Conservation (phyloP, 2,329 filamentous ascomycete genomes). For the Stromatinia cepivora region DNA sequence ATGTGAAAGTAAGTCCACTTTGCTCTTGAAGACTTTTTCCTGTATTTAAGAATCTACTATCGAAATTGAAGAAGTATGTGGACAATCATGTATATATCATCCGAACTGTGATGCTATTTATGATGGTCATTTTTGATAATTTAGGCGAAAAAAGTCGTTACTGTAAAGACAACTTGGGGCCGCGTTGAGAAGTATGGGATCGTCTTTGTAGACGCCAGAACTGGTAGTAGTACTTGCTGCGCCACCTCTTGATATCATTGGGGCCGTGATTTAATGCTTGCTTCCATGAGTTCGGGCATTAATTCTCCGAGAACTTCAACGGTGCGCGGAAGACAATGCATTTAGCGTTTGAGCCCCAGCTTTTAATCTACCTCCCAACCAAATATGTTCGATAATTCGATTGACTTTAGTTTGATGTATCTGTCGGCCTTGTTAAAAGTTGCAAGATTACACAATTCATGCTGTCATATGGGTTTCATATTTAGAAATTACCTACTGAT, state of each 20-base stretch:
- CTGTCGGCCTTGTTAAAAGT: neutral
- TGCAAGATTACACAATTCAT: neutral
- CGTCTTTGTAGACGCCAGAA: constrained; percentile 13
- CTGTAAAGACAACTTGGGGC: neutral
- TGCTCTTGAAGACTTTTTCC: constrained; percentile 2
- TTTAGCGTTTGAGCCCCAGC: neutral
- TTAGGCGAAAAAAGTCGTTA: neutral
- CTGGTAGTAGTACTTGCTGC: neutral
- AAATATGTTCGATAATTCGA: neutral
- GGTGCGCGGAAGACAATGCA: neutral
- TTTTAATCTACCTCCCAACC: neutral
- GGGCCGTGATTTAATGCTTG: constrained; percentile 20
- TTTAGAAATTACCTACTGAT: neutral
- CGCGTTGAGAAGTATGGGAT: constrained; percentile 14
- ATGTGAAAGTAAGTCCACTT: constrained; percentile 23
- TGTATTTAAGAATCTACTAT: neutral
- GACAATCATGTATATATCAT: neutral
- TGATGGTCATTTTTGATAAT: neutral
- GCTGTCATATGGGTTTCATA: neutral
- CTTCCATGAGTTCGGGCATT: constrained; percentile 20
- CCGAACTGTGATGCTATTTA: neutral
- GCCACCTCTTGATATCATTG: constrained; percentile 12
- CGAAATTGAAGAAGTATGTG: neutral
- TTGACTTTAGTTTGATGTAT: neutral
- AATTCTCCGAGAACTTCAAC: constrained; percentile 18